Evolutionary conservation across 495 filamentous ascomycete species (phyloP).

Genomic region (Chaetomium cochliodes): DNA sequence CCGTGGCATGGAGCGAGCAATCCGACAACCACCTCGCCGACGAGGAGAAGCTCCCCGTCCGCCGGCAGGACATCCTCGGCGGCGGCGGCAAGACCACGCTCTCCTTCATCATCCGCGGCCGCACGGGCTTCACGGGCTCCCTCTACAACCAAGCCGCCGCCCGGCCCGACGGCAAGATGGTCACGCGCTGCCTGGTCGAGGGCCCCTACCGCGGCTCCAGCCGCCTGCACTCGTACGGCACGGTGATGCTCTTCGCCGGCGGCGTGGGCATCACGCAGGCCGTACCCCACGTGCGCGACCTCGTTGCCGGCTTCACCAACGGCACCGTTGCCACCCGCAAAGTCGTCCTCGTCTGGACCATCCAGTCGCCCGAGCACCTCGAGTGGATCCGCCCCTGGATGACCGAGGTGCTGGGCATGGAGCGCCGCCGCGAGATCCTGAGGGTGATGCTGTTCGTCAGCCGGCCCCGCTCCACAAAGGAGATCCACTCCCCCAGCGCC

Average conservation of each 20-base stretch:
- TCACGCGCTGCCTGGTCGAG: slow-evolving; percentile 66
- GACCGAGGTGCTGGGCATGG: slow-evolving; percentile 87
- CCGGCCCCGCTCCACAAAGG: slow-evolving; percentile 71
- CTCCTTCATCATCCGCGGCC: slow-evolving; percentile 74
- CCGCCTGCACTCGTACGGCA: slow-evolving; percentile 74
- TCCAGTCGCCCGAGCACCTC: slow-evolving; percentile 82
- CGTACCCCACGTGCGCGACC: slow-evolving; percentile 71
- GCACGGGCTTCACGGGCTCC: slow-evolving; percentile 77
- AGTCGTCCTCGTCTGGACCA: slow-evolving; percentile 84
- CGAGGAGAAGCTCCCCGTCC: slow-evolving; percentile 54
- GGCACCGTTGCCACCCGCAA: slow-evolving; percentile 73
- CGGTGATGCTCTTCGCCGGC: slow-evolving; percentile 80
- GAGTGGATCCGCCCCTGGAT: slow-evolving; percentile 95
- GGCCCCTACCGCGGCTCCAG: slow-evolving; percentile 77
- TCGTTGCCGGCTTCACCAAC: slow-evolving; percentile 66
- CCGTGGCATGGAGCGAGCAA: slow-evolving; percentile 63
- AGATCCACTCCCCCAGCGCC: slow-evolving; percentile 76
- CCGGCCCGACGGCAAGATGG: slow-evolving; percentile 57
- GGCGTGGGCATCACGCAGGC: slow-evolving; percentile 90
- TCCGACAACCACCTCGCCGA: slow-evolving; percentile 40
- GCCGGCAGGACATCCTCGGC: slow-evolving; percentile 56
- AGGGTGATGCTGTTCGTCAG: slow-evolving; percentile 87
- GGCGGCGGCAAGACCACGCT: slow-evolving; percentile 61
- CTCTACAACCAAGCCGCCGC: slow-evolving; percentile 67
- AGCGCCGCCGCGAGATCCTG: slow-evolving; percentile 75